Conservation (phyloP, 495 filamentous ascomycete genomes). For the Jackrogersella multiformis region DNA sequence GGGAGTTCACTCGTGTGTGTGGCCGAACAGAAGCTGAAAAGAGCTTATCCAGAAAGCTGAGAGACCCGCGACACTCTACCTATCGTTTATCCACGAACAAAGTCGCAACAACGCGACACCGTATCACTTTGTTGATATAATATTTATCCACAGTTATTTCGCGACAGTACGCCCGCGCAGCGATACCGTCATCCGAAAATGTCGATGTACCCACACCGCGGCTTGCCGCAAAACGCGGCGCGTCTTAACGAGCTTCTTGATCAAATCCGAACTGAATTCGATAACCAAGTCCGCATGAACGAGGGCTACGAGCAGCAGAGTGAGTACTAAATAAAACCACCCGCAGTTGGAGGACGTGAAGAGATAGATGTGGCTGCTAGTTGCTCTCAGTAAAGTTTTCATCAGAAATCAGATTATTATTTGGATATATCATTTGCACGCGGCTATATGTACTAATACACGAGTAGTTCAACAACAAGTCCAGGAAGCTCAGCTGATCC, state of each 20-base stretch:
- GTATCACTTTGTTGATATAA: not conserved
- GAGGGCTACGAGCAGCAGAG: slow-evolving; percentile 89
- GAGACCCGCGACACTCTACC: slow-evolving; percentile 7
- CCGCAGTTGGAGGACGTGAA: not conserved
- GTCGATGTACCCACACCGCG: slow-evolving; percentile 94
- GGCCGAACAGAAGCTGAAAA: slow-evolving; percentile 9
- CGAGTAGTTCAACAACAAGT: slow-evolving; percentile 81
- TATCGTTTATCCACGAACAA: not conserved
- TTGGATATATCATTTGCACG: not conserved
- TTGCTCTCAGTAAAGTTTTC: not conserved
- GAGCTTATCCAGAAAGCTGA: slow-evolving; percentile 1
- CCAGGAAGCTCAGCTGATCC: slow-evolving; percentile 90
- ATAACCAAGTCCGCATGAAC: slow-evolving; percentile 75
- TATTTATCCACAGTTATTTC: not conserved
- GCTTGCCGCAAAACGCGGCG: slow-evolving; percentile 69
- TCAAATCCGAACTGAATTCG: slow-evolving; percentile 89
- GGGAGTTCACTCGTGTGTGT: slow-evolving; percentile 21
- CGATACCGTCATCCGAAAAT: slow-evolving; percentile 48
- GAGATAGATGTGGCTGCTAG: not conserved
- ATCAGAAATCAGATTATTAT: not conserved
- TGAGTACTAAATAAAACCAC: slow-evolving; percentile 60
- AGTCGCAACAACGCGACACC: slow-evolving; percentile 9
- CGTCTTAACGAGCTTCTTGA: slow-evolving; percentile 92
- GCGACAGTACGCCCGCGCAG: slow-evolving; percentile 1
- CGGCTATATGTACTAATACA: slow-evolving; percentile 7